Evolutionary conservation across 2,329 filamentous ascomycete species (phyloP), one percentile per base, ranked within the genome.

Genomic region (Macrophomina tecta): DNA sequence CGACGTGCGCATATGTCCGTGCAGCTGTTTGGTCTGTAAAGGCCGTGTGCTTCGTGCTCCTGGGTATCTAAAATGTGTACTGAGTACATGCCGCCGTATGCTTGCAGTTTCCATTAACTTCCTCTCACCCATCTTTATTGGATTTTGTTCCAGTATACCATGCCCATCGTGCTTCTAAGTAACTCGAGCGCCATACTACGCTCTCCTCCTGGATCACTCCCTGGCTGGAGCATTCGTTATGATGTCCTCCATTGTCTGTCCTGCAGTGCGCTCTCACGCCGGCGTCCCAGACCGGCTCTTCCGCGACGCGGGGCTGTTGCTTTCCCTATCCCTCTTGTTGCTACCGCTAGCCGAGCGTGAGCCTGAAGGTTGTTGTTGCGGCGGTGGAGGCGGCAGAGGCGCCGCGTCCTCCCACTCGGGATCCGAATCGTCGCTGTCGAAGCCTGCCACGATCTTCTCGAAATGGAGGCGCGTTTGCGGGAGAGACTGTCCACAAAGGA

Each of bases 381-480:
- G 62, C 53, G 11, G 40, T 7, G 63, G 52, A 42, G 63, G 63
- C 28, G 40, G 46, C n/a, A 40, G 51, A n/a, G 63, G 34, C 52
- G 52, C 28, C 11, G 49, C 58, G 58, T 67, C 65, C n/a, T 67
- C 53, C 65, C 64, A 63, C 42, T 69, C 68, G 30, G 53, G 40
- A 11, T 68, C 61, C 18, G 60, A 45, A 38, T 51, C 32, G 52
- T 68, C 67, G 52, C 61, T 51, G 5, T 68, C 69, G 64, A 70
- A 58, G 5, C 78, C 78, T 23, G 72, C 67, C 62, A 79, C 66
- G 2, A 78, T 65, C 38, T 75, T 74, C 18, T 72, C 69, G 61
- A 75, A 79, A 38, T 74, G 70, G 12, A 72, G 68, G 12, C 77
- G 71, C 5, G 76, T 79, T 67, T 72, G 72, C 16, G 72, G 70